Conservation (phyloP, 75 land plant species). For the Sequoia sempervirens region DNA sequence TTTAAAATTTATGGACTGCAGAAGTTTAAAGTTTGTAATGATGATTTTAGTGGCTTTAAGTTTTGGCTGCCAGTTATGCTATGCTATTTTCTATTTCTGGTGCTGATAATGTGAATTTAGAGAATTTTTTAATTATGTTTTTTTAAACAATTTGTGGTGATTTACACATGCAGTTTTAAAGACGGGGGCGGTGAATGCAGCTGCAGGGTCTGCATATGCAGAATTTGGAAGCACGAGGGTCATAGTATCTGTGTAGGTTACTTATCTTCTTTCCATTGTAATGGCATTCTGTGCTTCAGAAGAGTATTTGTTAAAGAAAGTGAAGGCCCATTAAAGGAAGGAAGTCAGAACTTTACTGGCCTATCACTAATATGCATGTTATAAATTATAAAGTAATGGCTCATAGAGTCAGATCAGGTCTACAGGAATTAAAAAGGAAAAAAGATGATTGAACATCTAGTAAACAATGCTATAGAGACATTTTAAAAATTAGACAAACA, state of each 20-base stretch:
- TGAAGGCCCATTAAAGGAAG: neutral
- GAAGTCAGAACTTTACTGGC: neutral
- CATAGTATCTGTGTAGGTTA: slow-evolving; percentile 94
- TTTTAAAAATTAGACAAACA: neutral
- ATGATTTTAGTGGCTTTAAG: neutral
- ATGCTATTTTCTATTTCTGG: neutral
- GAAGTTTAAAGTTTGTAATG: neutral
- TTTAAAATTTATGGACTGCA: neutral
- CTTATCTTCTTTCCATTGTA: neutral
- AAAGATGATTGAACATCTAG: neutral
- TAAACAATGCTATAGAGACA: neutral
- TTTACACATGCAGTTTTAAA: slow-evolving; percentile 49
- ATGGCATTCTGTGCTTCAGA: neutral
- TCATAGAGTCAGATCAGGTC: neutral
- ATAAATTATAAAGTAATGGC: neutral
- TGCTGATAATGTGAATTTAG: neutral
- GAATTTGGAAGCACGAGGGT: slow-evolving; percentile 96
- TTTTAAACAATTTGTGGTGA: neutral
- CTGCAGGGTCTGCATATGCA: slow-evolving; percentile 97
- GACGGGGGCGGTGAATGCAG: slow-evolving; percentile 91
- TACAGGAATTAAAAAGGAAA: neutral
- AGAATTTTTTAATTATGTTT: neutral
- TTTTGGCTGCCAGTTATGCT: neutral
- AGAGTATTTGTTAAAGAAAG: neutral
- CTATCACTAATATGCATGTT: neutral